Conservation (phyloP, 1,284 basidiomycete genomes). For the Xerocomus nothofagi region DNA sequence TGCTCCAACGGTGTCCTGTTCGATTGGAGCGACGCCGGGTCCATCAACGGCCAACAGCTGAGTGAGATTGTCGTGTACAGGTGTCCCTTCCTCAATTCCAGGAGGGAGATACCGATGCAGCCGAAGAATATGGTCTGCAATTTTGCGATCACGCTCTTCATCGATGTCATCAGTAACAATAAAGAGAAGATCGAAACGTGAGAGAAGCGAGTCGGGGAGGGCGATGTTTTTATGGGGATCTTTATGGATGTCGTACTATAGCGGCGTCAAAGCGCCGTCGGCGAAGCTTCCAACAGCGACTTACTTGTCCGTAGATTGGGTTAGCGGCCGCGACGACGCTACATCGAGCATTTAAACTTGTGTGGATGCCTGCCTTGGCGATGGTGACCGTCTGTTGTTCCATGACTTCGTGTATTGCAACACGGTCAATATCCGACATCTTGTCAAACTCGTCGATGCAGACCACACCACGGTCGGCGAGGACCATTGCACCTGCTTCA, state of each 20-base stretch:
- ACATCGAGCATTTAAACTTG: slow-evolving; percentile 95
- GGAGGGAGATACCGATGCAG: slow-evolving; percentile 98
- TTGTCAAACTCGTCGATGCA: slow-evolving; percentile 99
- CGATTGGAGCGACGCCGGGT: slow-evolving; percentile 55
- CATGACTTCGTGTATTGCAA: slow-evolving; percentile 99
- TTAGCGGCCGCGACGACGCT: slow-evolving; percentile 98
- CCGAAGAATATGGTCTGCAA: slow-evolving; percentile 96
- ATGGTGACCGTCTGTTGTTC: slow-evolving; percentile 99
- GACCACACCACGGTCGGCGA: slow-evolving; percentile 98
- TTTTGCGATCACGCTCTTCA: slow-evolving; percentile 89
- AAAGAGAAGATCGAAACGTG: slow-evolving; percentile 98
- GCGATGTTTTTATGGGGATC: slow-evolving; percentile 99
- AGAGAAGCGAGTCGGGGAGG: slow-evolving; percentile 95
- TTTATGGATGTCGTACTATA: slow-evolving; percentile 98
- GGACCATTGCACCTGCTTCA: slow-evolving; percentile 99
- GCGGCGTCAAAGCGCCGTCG: not conserved
- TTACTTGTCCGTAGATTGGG: slow-evolving; percentile 96
- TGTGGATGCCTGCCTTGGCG: slow-evolving; percentile 99
- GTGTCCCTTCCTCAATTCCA: slow-evolving; percentile 93
- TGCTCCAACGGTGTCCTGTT: slow-evolving; percentile 54
- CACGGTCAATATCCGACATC: slow-evolving; percentile 98
- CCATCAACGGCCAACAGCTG: slow-evolving; percentile 87
- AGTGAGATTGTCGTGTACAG: slow-evolving; percentile 83
- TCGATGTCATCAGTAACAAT: slow-evolving; percentile 98
- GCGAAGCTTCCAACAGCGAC: slow-evolving; percentile 23